Base-by-base conservation (phyloP, 495 filamentous ascomycete genomes). In the Cryomyces minteri region DNA sequence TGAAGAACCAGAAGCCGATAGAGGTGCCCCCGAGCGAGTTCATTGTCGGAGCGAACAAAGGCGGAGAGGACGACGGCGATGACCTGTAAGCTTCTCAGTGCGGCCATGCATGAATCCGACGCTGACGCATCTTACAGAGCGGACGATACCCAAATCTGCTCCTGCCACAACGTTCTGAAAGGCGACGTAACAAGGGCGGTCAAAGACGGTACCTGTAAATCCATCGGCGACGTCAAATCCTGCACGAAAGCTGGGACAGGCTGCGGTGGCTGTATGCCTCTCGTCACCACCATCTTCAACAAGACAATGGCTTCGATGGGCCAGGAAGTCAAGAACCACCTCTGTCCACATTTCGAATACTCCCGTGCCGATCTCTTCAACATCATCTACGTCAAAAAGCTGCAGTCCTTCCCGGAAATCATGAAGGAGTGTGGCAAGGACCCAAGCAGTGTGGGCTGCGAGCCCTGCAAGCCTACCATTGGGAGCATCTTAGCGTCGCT, bases 241-340 rank as follows among this genome's bases (percentile, higher is more conserved):
- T 94, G 85, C 64, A 96, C 88, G 32, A 94, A 94, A 55, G 88
- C 88, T 45, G 88, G 88, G 32, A 93, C 85, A 7, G 88, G 88
- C 4, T 96, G 88, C 57, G 88, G 85, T 53, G 88, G 88, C 10
- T 96, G 88, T 58, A 80, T 96, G 74, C 88, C 88, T 8, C 70
- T 96, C 31, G 83, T 94, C 1, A 84, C 86, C 41, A 79, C 78
- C 47, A 93, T 96, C 56, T 94, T 94, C 75, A 92, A 88, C 66
- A 81, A 79, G 52, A 80, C 85, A 44, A 92, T 96, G 85, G 69
- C 76, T 47, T 79, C 74, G 12, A 86, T 93, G 78, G 88, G 88
- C 43, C 74, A 86, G 46, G 88, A 94, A 62, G 79, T 96, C 31
- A 82, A 83, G 44, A 94, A 96, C 56, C 72, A 63, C 44, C 68